Evolutionary conservation across 495 filamentous ascomycete genomes (phyloP).

Genomic region (Clavariopsis aquatica): DNA sequence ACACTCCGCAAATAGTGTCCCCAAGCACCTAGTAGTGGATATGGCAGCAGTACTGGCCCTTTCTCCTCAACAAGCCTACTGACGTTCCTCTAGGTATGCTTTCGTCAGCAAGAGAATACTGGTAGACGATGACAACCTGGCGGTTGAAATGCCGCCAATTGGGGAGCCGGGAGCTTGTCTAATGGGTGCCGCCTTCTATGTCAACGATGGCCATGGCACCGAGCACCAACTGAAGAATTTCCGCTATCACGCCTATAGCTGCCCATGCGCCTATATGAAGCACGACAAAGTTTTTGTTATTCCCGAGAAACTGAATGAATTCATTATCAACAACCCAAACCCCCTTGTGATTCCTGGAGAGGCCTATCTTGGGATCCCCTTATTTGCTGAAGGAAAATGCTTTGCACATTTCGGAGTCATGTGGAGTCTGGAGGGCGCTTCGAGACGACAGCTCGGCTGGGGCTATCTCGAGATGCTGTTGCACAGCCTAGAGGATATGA

Average conservation of each 20-base stretch:
- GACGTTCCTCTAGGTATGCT: conserved; percentile 44
- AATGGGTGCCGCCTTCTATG: conserved; percentile 68
- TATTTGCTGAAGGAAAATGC: conserved; percentile 69
- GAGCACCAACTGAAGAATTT: conserved; percentile 59
- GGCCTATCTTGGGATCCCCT: conserved; percentile 70
- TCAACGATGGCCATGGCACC: conserved; percentile 61
- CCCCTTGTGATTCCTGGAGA: conserved; percentile 62
- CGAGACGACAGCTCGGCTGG: conserved; percentile 63
- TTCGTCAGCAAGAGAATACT: conserved; percentile 70
- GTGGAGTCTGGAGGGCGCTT: conserved; percentile 66
- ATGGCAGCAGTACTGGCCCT: not conserved
- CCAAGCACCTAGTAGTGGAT: not conserved
- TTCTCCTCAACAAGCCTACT: not conserved
- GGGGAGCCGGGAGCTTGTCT: conserved; percentile 63
- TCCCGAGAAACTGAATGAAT: conserved; percentile 61
- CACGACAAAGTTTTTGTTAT: conserved; percentile 75
- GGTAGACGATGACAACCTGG: conserved; percentile 57
- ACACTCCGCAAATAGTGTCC: not conserved
- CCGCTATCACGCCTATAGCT: conserved; percentile 65
- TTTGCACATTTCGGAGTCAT: conserved; percentile 75
- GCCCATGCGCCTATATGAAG: conserved; percentile 68
- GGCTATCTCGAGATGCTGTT: conserved; percentile 71
- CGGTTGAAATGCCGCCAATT: conserved; percentile 60
- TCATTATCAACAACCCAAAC: conserved; percentile 63
- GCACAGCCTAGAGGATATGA: conserved; percentile 73